Base-by-base conservation (phyloP, 176 grass and related monocot genomes). In the Phyllostachys edulis region DNA sequence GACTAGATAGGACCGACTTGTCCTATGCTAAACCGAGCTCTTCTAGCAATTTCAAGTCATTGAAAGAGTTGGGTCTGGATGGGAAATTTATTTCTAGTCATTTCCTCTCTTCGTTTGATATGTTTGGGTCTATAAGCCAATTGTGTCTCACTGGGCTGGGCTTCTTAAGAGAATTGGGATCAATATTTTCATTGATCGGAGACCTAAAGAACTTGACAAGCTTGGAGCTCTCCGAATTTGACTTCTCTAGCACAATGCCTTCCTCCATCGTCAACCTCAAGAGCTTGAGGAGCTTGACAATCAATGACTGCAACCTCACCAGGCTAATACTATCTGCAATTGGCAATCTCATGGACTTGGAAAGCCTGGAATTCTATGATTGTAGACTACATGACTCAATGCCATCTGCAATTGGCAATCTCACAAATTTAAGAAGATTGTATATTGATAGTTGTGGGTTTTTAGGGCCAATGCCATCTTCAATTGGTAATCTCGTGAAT, bases 201-300 rank as follows among this genome's bases (percentile, higher is more conserved):
- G 37, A 26, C 20, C 3, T 63, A 0, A 18, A 41, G 16, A 66
- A 68, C 59, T 55, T 84, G 74, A 65, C 4, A 14, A 8, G 5
- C 16, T 65, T 88, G 86, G 0, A 6, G 1, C 67, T 79, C 0
- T 3, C 0, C 8, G 7, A 55, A 0, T 65, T 21, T 0, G 75
- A 86, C 29, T 83, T 86, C 5, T 88, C 41, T 7, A 44, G 61
- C 1, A 54, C 8, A 26, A 67, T 26, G n/a, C 55, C 86, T 13
- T 40, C 6, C 1, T 82, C 71, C 13, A 68, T 77, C 40, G 3
- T 2, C 40, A 41, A 41, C 40, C 40, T 7, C 40, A 41, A 5
- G 5, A 6, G 5, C 40, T 62, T 85, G 74, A 49, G 23, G 64
- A 75, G 13, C 0, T 13, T 75, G 13, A 47, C 0, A 0, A 14